Base-by-base conservation (phyloP, 495 filamentous ascomycete species). In the Geopyxis carbonaria region DNA sequence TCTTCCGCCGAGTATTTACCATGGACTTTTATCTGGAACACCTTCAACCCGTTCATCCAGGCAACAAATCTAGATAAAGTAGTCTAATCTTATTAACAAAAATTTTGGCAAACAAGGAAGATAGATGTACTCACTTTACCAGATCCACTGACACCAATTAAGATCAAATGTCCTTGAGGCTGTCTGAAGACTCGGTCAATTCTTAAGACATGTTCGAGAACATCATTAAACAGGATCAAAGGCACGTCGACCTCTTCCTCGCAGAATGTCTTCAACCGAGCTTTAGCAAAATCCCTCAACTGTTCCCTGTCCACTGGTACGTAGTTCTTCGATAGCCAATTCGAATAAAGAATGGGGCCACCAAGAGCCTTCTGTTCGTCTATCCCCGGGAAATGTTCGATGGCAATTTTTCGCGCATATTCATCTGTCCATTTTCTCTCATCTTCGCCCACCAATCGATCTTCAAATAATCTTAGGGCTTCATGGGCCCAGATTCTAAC, bases 321-420 rank as follows among this genome's bases (percentile, higher is more conserved):
- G 53, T 99, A 99, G 56, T 99, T 76, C 70, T 92, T 95, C 16
- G 87, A 94, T n/a, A 95, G 70, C 89, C 89, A 99, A 59, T 95
- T 99, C 5, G 89, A 99, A 65, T 86, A 99, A 21, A 99, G 62
- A 35, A 99, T 95, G 2, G 89, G 89, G 0, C 80, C 81, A 48
- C 80, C 79, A n/a, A 99, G 68, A 22, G 91, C 85, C 51, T 80
- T 78, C 22, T 75, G 63, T 34, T 92, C 76, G 45, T 94, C 79
- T 46, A 95, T 86, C 14, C 70, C 87, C 1, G 87, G 89, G 70
- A 99, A 99, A 53, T 82, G 70, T 34, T 93, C 80, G 32, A 89
- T 58, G 7, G 89, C 89, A 59, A 94, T 81, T 18, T 80, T 68
- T 20, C 72, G 70, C 34, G 93, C 76, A 7, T 76, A 73, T 31